Percentiles rank a stretch among this genome's conserved stretches.
phyloP scores from a whole-genome alignment of 768 basidiomycete genomes.

The Suillus tomentosus region DNA sequence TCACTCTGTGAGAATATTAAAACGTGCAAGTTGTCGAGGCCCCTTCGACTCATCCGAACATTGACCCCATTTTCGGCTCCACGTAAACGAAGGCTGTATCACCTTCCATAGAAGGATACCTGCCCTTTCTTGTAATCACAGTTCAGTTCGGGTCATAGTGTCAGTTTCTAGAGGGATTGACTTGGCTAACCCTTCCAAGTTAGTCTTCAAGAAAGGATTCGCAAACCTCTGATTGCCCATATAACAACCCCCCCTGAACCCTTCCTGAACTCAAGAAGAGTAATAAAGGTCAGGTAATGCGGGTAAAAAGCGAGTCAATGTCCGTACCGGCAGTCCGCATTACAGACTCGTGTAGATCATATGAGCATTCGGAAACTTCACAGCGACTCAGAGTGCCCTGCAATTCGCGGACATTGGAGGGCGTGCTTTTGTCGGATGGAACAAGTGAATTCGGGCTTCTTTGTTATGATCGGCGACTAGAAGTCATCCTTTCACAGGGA shows the following conservation, averaged over 20 bases:
- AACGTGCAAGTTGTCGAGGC: slow-evolving; percentile 1
- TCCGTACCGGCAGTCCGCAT: background rate
- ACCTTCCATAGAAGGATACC: background rate
- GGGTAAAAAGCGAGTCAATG: background rate
- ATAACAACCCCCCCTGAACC: background rate
- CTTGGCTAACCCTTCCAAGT: background rate
- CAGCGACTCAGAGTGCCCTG: slow-evolving; percentile 11
- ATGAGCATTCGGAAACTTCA: background rate
- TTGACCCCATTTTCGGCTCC: background rate
- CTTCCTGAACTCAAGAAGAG: background rate
- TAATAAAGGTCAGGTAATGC: background rate
- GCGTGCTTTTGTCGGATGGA: slow-evolving; percentile 19
- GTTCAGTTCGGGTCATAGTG: background rate
- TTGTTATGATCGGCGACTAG: slow-evolving; percentile 20
- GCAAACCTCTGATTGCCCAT: background rate
- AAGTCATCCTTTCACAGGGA: background rate
- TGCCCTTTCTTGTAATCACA: slow-evolving; percentile 5
- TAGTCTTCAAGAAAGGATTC: background rate
- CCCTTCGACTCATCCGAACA: background rate
- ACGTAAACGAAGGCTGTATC: background rate
- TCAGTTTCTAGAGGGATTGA: background rate
- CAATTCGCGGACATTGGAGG: slow-evolving; percentile 25
- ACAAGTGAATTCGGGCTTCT: slow-evolving; percentile 13
- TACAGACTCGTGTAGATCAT: background rate
- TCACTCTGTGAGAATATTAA: slow-evolving; percentile 21